Base-by-base conservation (phyloP, 2,329 filamentous ascomycete species). In the Penicillium sp. region DNA sequence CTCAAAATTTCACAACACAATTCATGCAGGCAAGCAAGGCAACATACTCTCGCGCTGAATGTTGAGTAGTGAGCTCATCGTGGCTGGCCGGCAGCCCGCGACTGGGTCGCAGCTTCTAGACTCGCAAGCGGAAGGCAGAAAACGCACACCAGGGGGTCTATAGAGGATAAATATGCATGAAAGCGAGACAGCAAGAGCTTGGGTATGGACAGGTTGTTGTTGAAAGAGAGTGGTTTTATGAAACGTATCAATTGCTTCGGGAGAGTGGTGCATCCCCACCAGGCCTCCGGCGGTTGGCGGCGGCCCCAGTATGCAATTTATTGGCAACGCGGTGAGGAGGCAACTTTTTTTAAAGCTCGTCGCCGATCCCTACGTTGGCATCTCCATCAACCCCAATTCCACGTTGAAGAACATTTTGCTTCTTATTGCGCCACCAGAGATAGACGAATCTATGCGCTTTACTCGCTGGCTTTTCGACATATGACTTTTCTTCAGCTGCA, bases 11-110 rank as follows among this genome's bases (percentile, higher is more conserved):
- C 13, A 8, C 11, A 26, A 11, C 29, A 26, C 17, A 26, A 21
- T 38, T 23, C 5, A 15, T 15, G 35, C 35, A 41, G 11, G 35
- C 4, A 41, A 15, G 7, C 29, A 8, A 17, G 21, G 59, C 4
- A 57, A 71, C 86, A 78, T 79, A 92, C 90, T 84, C 67, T 91
- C 88, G 71, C 89, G 90, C 84, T 96, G 92, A 73, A 93, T 88
- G 75, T 93, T 88, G 74, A 97, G 90, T 72, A 93, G 87, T 67
- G 93, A 96, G 78, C 88, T 90, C 92, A 97, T 97, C 72, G 78
- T 88, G 83, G 79, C 76, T 76, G 69, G 70, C 69, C 67, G 69
- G 72, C 70, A 73, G 72, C 70, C 69, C 69, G 70, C 68, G 66
- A 64, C 64, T 67, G 67, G 68, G 65, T 65, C 45, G 60, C 60